Conservation (phyloP, 2,329 filamentous ascomycete species). For the Alternaria solani region DNA sequence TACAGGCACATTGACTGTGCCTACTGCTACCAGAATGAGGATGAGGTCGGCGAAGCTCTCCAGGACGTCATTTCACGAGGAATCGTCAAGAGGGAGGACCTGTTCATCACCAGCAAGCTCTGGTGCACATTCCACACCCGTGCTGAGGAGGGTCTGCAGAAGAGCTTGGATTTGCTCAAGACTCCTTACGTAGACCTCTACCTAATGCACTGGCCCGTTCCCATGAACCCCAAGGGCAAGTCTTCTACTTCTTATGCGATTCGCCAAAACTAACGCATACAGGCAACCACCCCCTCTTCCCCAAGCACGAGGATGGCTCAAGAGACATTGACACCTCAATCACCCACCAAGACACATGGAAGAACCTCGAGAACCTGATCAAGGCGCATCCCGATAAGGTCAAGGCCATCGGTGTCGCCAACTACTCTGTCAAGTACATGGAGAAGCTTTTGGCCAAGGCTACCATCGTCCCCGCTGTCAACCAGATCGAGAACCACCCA, state of each 20-base stretch:
- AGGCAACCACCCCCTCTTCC: conserved; percentile 77
- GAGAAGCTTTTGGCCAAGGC: conserved; percentile 63
- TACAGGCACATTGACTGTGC: conserved; percentile 72
- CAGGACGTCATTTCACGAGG: conserved; percentile 75
- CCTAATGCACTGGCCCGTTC: conserved; percentile 83
- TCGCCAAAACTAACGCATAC: neutral
- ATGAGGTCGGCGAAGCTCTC: conserved; percentile 81
- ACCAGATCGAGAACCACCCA: conserved; percentile 79
- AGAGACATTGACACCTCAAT: conserved; percentile 75
- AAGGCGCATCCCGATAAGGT: conserved; percentile 55
- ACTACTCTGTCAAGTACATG: conserved; percentile 58
- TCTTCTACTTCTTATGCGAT: neutral
- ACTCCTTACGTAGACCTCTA: conserved; percentile 84
- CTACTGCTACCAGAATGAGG: conserved; percentile 82
- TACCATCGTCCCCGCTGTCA: conserved; percentile 71
- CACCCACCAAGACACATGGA: conserved; percentile 80
- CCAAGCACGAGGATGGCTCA: conserved; percentile 74
- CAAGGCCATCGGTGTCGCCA: conserved; percentile 61
- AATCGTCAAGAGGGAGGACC: conserved; percentile 74
- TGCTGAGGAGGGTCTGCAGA: conserved; percentile 73
- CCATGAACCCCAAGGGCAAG: conserved; percentile 77
- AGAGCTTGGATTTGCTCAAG: conserved; percentile 75
- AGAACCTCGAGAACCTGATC: conserved; percentile 72
- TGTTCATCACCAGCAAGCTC: conserved; percentile 86
- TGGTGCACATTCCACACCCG: conserved; percentile 82